Base-by-base conservation (phyloP, 306 rosid species). In the Glycine soja region DNA sequence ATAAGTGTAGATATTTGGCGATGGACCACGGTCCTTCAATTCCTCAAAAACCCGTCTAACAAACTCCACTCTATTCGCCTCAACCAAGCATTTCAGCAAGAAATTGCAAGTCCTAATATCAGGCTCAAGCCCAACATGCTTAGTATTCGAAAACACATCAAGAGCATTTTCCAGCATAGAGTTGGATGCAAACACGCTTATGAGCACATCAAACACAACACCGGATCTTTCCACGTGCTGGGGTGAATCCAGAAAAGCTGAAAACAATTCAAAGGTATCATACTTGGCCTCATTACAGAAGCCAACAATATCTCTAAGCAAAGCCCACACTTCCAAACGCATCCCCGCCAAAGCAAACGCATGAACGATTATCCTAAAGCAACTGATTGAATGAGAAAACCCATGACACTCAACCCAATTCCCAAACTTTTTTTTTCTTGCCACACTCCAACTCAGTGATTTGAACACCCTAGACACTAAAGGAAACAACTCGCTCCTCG, bases 71-170 rank as follows among this genome's bases (percentile, higher is more conserved):
- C 80, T 88, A 52, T 90, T 86, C 12, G 71, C 83, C 70, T 90
- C 91, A 15, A 80, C 85, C 89, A 90, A 88, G 73, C 95, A 89
- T 78, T 92, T 90, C 82, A 92, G 78, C 90, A 92, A 80, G 86
- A 92, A 88, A 76, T 92, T 92, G 77, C 94, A 89, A 1, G 89
- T 72, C 71, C 8, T 47, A 40, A 89, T 83, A 83, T 78, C 52
- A 30, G 85, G 89, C 57, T 71, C 58, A 85, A 83, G 76, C 56
- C 91, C 91, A 68, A 77, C 15, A 57, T 59, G 73, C 81, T 82
- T 90, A 63, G 83, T 88, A 71, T 71, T 82, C 79, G 85, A 10
- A 88, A 80, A 86, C 63, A 90, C 93, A 62, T 86, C 81, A 19
- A 79, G 65, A 34, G 95, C 89, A 50, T 89, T 84, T 81, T 89